Evolutionary conservation across 202 grass and related monocot species (phyloP).

Genomic region (Dendrocalamus latiflorus): DNA sequence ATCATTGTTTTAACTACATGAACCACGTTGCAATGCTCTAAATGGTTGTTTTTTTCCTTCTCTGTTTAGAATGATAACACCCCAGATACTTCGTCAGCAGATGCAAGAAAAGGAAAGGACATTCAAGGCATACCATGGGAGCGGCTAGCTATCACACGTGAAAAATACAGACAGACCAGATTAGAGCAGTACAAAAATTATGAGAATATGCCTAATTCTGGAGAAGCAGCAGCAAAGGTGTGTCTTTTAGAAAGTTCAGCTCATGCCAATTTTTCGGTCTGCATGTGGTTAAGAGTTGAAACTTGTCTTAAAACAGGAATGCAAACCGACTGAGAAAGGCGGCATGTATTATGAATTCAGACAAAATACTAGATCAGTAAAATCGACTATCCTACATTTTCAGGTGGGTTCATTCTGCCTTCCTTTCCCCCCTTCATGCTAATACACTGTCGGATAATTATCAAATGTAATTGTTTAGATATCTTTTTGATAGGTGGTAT

Average conservation of each 20-base stretch:
- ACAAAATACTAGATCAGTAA: constrained; percentile 91
- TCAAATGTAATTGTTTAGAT: not conserved
- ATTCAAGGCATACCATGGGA: constrained; percentile 98
- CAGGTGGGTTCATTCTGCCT: constrained; percentile 46
- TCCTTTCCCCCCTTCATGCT: not conserved
- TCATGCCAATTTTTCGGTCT: not conserved
- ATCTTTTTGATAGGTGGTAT: not conserved
- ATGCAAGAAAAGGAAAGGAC: constrained; percentile 92
- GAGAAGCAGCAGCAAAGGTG: constrained; percentile 77
- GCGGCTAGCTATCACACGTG: constrained; percentile 52
- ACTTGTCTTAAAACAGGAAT: constrained; percentile 54
- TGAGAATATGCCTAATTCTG: constrained; percentile 78
- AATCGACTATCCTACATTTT: constrained; percentile 93
- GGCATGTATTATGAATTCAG: constrained; percentile 74
- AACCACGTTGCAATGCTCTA: not conserved
- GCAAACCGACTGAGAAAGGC: constrained; percentile 71
- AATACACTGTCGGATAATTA: not conserved
- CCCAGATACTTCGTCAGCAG: constrained; percentile 65
- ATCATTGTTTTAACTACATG: not conserved
- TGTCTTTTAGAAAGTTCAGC: constrained; percentile 5
- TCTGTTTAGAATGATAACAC: constrained; percentile 55
- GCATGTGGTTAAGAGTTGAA: constrained; percentile 15
- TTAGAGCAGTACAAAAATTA: constrained; percentile 96
- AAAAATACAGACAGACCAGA: constrained; percentile 76
- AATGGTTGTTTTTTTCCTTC: not conserved